These are phyloP conservation scores for Neurospora sp. DNA, from an alignment of 495 filamentous ascomycete species.

Conservation along the genomic window DNA sequence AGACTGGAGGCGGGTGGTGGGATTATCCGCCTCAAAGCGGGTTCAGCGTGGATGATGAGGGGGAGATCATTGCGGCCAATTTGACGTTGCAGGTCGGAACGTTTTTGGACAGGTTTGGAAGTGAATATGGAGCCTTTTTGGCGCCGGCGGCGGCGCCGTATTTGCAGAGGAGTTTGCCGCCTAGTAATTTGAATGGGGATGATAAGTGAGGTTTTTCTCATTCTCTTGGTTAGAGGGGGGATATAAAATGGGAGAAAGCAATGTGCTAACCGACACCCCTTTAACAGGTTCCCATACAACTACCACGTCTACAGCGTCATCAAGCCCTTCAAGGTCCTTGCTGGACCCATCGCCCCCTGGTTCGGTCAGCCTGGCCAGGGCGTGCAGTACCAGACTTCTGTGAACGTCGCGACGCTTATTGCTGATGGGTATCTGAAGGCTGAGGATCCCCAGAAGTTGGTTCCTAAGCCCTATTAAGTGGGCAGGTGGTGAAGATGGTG, in stretches of 20 bases:
- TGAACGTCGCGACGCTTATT: constrained; percentile 9
- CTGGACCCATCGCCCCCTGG: constrained; percentile 45
- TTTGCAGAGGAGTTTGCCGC: constrained; percentile 42
- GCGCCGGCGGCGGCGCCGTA: constrained; percentile 41
- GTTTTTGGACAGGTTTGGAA: constrained; percentile 47
- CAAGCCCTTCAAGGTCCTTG: constrained; percentile 28
- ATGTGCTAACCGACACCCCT: neutral
- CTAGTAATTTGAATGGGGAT: constrained; percentile 34
- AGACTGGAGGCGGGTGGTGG: constrained; percentile 23
- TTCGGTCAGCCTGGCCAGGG: constrained; percentile 50
- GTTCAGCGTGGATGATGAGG: constrained; percentile 26
- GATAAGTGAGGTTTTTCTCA: constrained; percentile 11
- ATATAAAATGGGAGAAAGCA: too few relatives aligned
- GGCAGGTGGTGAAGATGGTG: neutral
- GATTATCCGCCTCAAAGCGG: constrained; percentile 36
- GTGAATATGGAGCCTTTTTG: constrained; percentile 34
- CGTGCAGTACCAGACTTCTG: constrained; percentile 31
- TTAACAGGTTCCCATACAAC: constrained; percentile 35
- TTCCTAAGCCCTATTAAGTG: neutral
- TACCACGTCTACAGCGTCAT: constrained; percentile 46
- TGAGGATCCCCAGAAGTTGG: constrained; percentile 8
- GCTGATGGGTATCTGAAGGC: constrained; percentile 5
- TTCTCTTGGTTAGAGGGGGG: neutral
- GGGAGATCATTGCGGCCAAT: constrained; percentile 32
- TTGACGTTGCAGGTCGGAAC: constrained; percentile 34